phyloP scores from a whole-genome alignment of 2,329 filamentous ascomycete genomes.

The Chrysoporthe puriensis region DNA sequence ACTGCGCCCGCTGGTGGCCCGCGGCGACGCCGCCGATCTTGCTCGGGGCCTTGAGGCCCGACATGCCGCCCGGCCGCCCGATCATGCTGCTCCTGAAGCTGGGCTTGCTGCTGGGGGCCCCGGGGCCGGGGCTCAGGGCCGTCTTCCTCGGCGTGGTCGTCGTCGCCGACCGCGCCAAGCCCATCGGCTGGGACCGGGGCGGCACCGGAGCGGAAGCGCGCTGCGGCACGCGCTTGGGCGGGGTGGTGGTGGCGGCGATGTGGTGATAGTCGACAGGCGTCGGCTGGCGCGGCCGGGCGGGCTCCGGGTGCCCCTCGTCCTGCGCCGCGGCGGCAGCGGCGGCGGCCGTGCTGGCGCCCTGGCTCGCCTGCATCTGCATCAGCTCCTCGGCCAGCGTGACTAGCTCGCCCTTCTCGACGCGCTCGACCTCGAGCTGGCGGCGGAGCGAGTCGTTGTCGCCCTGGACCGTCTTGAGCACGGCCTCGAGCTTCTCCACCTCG shows the following conservation, averaged over 20 bases:
- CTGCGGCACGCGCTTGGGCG: constrained; percentile 24
- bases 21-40: constrained; percentile 45
- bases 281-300: constrained; percentile 1
- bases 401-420: constrained; percentile 82
- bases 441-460: constrained; percentile 70
- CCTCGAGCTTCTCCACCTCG: constrained; percentile 73
- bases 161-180: constrained; percentile 21
- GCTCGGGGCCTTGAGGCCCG: constrained; percentile 66
- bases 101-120: constrained; percentile 38
- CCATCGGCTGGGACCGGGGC: constrained; percentile 15
- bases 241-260: constrained; percentile 3
- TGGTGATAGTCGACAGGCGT: constrained; percentile 6
- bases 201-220: constrained; percentile 27
- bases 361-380: constrained; percentile 65
- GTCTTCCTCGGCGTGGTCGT: constrained; percentile 26
- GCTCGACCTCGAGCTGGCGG: constrained; percentile 70
- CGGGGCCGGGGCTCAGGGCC: constrained; percentile 19
- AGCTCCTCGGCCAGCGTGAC: constrained; percentile 83
- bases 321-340: no score
- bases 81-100: constrained; percentile 57
- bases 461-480: constrained; percentile 71
- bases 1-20: constrained; percentile 50
- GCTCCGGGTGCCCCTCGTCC: neutral
- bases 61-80: constrained; percentile 39
- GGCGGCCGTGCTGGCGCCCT: constrained; percentile 40